Base-by-base conservation (phyloP, 768 basidiomycete genomes). In the Filobasidium wieringae region DNA sequence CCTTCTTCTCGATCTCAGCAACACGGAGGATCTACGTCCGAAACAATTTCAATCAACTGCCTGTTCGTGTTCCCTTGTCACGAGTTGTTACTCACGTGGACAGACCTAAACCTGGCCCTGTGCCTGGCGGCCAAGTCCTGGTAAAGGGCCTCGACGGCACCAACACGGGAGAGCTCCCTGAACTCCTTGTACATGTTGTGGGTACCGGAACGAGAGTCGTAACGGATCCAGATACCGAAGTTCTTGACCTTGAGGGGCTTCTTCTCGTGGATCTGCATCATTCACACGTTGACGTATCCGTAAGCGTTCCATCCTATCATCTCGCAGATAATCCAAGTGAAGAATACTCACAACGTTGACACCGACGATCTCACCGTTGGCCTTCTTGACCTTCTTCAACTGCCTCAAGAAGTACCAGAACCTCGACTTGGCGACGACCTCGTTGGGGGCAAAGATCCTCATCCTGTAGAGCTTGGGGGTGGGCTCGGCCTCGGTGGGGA, bases 381-480 rank as follows among this genome's bases (percentile, higher is more conserved):
- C 93, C 79, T 93, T 95, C 82, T 97, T 99, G 78, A 93, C 92
- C 81, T 97, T 97, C 77, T 95, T 90, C 68, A 97, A 77, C 78
- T 96, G 87, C 76, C 92, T 84, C 60, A 99, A 80, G 84, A 93
- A 99, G 79, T 96, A 96, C 93, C 95, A 97, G 86, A 95, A 99
- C 60, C 93, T 85, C 51, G 89, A 93, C 80, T 99, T 97, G 69
- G 95, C 93, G 70, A 99, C 90, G 65, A 96, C 91, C 63, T 95
- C 89, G 75, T 96, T 96, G 65, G 90, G 89, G 64, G 95, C 91
- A 74, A 97, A 99, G 72, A 97, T 95, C 76, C 93, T 86, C 93
- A 96, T 96, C 69, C 93, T 87, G 81, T 88, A 96, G 77, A 97
- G 92, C 83, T 97, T 96, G 61, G 95, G 95, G 61, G 81, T 87